These are phyloP conservation scores for Myxozyma vanderwaltii DNA, from an alignment of 805 yeast genomes.

Conservation along the genomic window DNA sequence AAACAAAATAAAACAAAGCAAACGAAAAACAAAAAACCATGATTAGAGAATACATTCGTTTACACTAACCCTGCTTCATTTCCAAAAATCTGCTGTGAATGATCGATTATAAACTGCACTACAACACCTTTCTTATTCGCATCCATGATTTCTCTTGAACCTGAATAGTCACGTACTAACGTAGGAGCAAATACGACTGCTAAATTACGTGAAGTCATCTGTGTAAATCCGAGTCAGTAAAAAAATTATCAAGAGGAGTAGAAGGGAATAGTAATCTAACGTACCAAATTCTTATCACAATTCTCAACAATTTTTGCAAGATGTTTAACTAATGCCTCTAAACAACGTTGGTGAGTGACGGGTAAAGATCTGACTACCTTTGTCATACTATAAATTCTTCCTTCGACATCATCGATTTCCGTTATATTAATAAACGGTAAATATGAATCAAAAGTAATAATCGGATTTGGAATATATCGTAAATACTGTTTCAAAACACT, in stretches of 20 bases:
- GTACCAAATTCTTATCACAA: constrained; percentile 56
- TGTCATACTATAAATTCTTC: constrained; percentile 33
- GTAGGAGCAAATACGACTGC: constrained; percentile 96
- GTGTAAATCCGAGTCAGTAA: neutral
- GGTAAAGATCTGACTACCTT: constrained; percentile 60
- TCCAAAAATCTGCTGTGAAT: constrained; percentile 31
- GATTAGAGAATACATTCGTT: neutral
- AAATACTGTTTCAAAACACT: constrained; percentile 85
- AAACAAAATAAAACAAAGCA: neutral
- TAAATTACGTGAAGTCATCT: constrained; percentile 77
- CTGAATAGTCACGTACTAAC: constrained; percentile 72
- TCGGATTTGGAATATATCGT: constrained; percentile 80
- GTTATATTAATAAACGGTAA: constrained; percentile 61
- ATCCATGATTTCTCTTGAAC: constrained; percentile 81
- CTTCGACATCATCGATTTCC: constrained; percentile 31
- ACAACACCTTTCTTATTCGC: constrained; percentile 78
- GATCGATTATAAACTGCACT: constrained; percentile 64
- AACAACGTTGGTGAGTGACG: constrained; percentile 60
- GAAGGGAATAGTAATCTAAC: neutral
- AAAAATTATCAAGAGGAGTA: neutral
- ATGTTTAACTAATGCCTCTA: constrained; percentile 64
- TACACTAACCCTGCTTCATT: constrained; percentile 11
- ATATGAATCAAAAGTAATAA: constrained; percentile 71
- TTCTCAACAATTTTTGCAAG: constrained; percentile 58
- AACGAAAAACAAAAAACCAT: neutral